Percentiles rank a stretch among this genome's conserved stretches.
Conservation (phyloP, 176 grass and related monocot genomes). For the Carex parvula region DNA sequence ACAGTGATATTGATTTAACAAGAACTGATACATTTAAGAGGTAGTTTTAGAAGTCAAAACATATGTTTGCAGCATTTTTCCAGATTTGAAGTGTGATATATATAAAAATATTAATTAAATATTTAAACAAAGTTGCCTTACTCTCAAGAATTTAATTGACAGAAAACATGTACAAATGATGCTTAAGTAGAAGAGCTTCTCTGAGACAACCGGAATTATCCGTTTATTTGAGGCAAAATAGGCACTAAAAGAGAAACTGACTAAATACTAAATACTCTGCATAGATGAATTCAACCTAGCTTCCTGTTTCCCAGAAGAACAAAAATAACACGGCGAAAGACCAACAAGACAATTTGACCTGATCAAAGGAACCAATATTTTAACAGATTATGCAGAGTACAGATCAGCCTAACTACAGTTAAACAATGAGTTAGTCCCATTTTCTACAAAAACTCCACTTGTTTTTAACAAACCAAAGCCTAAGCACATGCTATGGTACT, state of each 20-base stretch:
- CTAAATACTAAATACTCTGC: not conserved
- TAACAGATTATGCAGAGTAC: not conserved
- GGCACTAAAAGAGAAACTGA: not conserved
- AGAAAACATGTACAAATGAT: not conserved
- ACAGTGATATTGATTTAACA: conserved; percentile 11
- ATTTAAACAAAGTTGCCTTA: not conserved
- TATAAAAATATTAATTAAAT: not conserved
- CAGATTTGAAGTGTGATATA: not conserved
- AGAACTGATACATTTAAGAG: not conserved
- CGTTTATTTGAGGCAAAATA: not conserved
- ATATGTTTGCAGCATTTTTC: not conserved
- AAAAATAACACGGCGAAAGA: not conserved
- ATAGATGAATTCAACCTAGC: not conserved
- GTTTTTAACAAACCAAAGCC: conserved; percentile 26
- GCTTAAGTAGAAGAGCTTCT: not conserved
- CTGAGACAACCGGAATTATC: not conserved
- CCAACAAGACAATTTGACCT: not conserved
- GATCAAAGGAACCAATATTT: not conserved
- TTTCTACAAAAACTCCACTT: not conserved
- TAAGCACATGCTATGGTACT: conserved; percentile 30
- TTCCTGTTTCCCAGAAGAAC: conserved; percentile 2
- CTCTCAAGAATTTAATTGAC: not conserved
- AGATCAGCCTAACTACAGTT: conserved; percentile 1
- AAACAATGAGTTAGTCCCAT: not conserved
- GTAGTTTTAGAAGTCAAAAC: not conserved